Conservation (phyloP, 257 asterid species). For the Jacaranda copaia region DNA sequence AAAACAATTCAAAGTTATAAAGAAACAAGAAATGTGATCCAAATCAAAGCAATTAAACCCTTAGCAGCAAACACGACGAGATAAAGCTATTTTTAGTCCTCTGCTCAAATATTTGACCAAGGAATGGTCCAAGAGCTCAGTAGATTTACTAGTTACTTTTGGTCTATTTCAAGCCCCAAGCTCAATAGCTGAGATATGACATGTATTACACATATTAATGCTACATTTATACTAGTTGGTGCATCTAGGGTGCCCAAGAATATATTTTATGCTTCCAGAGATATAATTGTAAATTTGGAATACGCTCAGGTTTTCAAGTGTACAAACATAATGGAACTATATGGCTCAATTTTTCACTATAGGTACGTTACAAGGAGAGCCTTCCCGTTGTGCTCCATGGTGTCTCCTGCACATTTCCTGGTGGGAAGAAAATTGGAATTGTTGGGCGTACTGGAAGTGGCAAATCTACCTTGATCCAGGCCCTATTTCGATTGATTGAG, state of each 20-base stretch:
- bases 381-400: slow-evolving; percentile 98
- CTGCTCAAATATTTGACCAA: slow-evolving; percentile 7
- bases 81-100: neutral
- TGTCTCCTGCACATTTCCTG: slow-evolving; percentile 88
- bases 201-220: no score
- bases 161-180: slow-evolving; percentile 1
- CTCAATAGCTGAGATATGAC: neutral
- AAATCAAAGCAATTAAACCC: neutral
- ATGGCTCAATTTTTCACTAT: neutral
- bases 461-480: slow-evolving; percentile 96
- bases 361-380: slow-evolving; percentile 84
- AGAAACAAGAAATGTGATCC: neutral
- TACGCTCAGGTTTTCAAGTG: no score
- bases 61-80: neutral
- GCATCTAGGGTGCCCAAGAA: no score
- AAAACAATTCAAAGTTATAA: neutral
- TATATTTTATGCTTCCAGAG: no score
- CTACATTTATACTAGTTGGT: no score
- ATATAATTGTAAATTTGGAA: no score
- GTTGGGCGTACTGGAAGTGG: slow-evolving; percentile 99
- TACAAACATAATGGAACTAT: neutral
- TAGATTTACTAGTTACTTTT: neutral
- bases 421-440: slow-evolving; percentile 93
- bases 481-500: slow-evolving; percentile 90
- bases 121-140: neutral